Conservation (phyloP, 345 rosid genomes). For the Rhodomyrtus tomentosa region DNA sequence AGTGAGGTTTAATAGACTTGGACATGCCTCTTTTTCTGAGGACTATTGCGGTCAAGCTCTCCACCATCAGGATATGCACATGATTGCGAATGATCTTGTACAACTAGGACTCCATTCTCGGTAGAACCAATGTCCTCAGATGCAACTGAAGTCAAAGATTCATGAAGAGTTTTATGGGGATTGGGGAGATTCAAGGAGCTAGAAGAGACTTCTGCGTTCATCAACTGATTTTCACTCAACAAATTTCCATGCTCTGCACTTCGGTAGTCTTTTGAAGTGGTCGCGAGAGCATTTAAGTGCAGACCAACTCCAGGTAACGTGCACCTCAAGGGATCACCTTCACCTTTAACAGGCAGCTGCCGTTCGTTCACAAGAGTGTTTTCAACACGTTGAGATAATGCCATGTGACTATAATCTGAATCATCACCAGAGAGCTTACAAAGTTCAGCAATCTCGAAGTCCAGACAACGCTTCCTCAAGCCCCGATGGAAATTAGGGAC, state of each 20-base stretch:
- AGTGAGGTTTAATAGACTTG: background rate
- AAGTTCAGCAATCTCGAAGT: constrained; percentile 57
- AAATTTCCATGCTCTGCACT: constrained; percentile 16
- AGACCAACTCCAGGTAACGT: constrained; percentile 75
- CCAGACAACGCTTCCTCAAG: constrained; percentile 80
- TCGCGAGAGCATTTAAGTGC: constrained; percentile 73
- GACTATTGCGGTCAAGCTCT: constrained; percentile 52
- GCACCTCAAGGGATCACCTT: constrained; percentile 28
- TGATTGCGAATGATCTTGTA: constrained; percentile 39
- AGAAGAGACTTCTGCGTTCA: constrained; percentile 25
- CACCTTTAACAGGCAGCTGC: constrained; percentile 25
- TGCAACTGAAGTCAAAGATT: constrained; percentile 26
- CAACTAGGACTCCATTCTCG: constrained; percentile 20
- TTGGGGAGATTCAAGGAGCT: constrained; percentile 29
- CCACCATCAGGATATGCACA: constrained; percentile 25
- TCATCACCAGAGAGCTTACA: constrained; percentile 29
- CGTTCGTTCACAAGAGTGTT: constrained; percentile 8
- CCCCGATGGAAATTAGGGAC: constrained; percentile 57
- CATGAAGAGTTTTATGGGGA: constrained; percentile 7
- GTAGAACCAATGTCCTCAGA: constrained; percentile 22
- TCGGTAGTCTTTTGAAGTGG: constrained; percentile 23
- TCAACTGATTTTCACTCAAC: constrained; percentile 24
- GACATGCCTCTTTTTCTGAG: constrained; percentile 64
- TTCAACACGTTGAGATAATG: constrained; percentile 12
- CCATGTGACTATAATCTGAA: constrained; percentile 11